Conservation (phyloP, 495 filamentous ascomycete species). For the Cudoniella acicularis region DNA sequence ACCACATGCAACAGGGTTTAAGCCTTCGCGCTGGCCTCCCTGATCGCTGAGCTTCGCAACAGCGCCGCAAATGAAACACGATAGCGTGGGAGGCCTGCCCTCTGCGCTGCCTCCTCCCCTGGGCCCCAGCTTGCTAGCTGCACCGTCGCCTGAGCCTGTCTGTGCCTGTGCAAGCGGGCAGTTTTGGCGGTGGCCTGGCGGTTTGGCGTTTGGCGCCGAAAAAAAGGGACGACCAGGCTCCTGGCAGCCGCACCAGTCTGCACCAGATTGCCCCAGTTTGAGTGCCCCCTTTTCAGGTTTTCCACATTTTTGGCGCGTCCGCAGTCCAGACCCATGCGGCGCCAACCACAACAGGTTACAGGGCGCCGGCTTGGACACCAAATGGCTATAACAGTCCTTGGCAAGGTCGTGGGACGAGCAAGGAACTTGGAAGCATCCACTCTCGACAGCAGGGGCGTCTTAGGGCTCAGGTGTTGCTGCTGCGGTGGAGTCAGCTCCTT, state of each 20-base stretch:
- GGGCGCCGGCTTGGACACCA: no score
- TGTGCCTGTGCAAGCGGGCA: not conserved
- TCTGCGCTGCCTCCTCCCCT: no score
- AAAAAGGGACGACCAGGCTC: slow-evolving; percentile 9
- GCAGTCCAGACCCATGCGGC: not conserved
- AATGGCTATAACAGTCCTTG: not conserved
- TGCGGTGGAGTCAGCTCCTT: not conserved
- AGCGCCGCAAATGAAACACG: slow-evolving; percentile 27
- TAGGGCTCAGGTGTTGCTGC: not conserved
- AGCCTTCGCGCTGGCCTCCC: slow-evolving; percentile 14
- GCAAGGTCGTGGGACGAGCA: not conserved
- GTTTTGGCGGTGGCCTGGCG: not conserved
- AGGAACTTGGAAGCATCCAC: not conserved
- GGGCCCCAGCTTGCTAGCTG: no score
- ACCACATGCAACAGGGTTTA: slow-evolving; percentile 3
- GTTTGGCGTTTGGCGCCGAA: slow-evolving; percentile 10
- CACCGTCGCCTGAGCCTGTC: no score
- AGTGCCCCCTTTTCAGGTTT: not conserved
- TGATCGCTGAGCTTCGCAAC: slow-evolving; percentile 13
- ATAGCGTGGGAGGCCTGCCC: slow-evolving; percentile 24
- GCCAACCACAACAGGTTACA: not conserved
- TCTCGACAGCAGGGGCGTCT: not conserved
- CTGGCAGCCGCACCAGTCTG: not conserved
- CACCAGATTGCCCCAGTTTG: not conserved
- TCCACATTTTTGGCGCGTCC: not conserved